Conservation (phyloP, 2,329 filamentous ascomycete species). For the Hypoxylon sp. region DNA sequence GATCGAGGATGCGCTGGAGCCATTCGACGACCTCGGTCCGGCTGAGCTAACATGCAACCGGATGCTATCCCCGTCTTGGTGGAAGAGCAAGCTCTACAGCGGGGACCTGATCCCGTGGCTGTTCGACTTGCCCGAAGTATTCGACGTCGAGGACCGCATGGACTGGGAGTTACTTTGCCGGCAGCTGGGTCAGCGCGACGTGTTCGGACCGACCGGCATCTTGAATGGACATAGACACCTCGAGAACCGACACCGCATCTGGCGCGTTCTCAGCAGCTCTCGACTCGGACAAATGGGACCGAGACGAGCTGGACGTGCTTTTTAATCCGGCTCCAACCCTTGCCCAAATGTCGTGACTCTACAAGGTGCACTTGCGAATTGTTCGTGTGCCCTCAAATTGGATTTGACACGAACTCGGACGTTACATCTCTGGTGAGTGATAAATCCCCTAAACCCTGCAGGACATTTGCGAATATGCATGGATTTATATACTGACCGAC, state of each 20-base stretch:
- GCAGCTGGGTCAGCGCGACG: constrained; percentile 37
- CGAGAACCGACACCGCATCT: constrained; percentile 48
- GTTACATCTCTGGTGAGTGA: too few species aligned
- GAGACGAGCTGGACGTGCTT: background rate
- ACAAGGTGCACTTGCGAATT: too few species aligned
- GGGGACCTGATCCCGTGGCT: constrained; percentile 47
- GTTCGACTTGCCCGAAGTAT: constrained; percentile 34
- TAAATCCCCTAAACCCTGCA: too few species aligned
- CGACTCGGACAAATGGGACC: constrained; percentile 31
- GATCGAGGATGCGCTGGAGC: constrained; percentile 32
- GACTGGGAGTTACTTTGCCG: constrained; percentile 50
- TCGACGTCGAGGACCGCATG: constrained; percentile 1
- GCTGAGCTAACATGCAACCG: constrained; percentile 37
- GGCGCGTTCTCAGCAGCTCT: constrained; percentile 41
- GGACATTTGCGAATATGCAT: too few species aligned
- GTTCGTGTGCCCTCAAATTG: too few species aligned
- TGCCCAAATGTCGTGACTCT: too few species aligned
- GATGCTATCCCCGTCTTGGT: constrained; percentile 35
- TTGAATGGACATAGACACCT: constrained; percentile 8
- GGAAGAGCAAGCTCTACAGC: constrained; percentile 40
- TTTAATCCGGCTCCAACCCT: too few species aligned
- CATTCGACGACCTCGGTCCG: constrained; percentile 31
- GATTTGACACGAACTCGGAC: too few species aligned
- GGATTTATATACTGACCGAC: too few species aligned
- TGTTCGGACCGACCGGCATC: constrained; percentile 27